Conservation (phyloP, 2,329 filamentous ascomycete species). For the Apiospora hydei region DNA sequence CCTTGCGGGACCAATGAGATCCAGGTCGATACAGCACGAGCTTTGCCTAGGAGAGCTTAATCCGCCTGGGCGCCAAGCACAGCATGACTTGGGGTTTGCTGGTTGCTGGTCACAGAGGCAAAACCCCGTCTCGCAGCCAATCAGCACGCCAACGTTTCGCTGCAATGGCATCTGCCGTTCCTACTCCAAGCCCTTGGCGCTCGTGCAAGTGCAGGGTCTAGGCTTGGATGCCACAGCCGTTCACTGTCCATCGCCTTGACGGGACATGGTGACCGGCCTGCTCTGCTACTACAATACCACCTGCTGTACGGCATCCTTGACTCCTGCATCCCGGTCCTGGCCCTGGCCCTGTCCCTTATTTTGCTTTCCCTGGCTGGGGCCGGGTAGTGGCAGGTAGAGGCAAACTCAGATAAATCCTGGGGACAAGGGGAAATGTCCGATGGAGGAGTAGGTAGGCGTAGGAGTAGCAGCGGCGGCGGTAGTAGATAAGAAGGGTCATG, state of each 20-base stretch:
- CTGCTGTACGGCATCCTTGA: background rate
- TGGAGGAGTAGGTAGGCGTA: background rate
- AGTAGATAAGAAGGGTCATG: slow-evolving; percentile 1
- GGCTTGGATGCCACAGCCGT: background rate
- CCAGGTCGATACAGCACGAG: background rate
- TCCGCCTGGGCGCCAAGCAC: slow-evolving; percentile 17
- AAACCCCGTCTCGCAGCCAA: background rate
- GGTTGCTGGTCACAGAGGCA: slow-evolving; percentile 16
- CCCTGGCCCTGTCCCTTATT: background rate
- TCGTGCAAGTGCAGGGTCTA: slow-evolving; percentile 16
- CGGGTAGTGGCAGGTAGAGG: background rate
- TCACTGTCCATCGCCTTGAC: slow-evolving; percentile 2
- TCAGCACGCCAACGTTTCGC: background rate
- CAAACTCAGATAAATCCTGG: background rate
- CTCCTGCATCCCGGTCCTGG: background rate
- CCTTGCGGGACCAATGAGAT: background rate
- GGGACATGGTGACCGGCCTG: background rate
- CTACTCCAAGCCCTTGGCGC: slow-evolving; percentile 11
- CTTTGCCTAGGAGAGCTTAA: slow-evolving; percentile 24
- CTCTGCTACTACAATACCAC: background rate
- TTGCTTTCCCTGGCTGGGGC: background rate
- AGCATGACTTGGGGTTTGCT: slow-evolving; percentile 4
- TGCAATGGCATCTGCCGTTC: slow-evolving; percentile 13
- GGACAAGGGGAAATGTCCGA: slow-evolving; percentile 3
- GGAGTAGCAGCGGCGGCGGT: background rate